Conservation (phyloP, 495 filamentous ascomycete genomes). For the Neurospora sp. region DNA sequence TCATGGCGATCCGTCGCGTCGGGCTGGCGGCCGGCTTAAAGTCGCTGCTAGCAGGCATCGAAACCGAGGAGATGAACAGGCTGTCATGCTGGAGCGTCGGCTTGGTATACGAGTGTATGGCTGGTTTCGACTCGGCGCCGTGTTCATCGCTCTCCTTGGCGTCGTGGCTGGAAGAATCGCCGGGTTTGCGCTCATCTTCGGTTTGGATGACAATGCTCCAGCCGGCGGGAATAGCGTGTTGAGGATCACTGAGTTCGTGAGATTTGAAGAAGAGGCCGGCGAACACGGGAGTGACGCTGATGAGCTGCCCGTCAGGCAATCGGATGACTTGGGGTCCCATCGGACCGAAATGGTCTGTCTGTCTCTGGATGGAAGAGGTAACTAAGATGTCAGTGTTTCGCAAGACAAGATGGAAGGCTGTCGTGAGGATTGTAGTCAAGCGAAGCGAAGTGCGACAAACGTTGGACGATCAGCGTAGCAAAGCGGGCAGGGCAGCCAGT, state of each 20-base stretch:
- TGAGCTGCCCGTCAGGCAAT: constrained; percentile 78
- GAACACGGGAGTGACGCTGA: constrained; percentile 74
- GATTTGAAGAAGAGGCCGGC: constrained; percentile 81
- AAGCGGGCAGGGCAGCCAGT: neutral
- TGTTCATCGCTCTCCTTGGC: constrained; percentile 6
- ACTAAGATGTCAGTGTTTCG: neutral
- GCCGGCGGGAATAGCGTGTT: constrained; percentile 66
- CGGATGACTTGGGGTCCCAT: constrained; percentile 42
- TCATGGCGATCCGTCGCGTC: constrained; percentile 82
- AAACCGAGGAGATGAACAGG: constrained; percentile 85
- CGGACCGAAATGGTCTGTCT: neutral
- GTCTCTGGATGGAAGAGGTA: neutral
- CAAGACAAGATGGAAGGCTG: neutral
- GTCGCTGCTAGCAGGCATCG: constrained; percentile 66
- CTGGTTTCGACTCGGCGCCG: constrained; percentile 18
- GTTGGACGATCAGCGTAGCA: neutral
- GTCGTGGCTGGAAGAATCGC: constrained; percentile 5
- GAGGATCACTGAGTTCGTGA: constrained; percentile 58
- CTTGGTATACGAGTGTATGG: constrained; percentile 53
- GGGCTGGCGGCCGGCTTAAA: constrained; percentile 71
- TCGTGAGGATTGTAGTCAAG: neutral
- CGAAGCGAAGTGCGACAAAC: neutral
- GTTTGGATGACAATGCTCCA: constrained; percentile 82
- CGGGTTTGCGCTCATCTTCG: constrained; percentile 38
- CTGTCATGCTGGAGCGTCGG: constrained; percentile 71